These are phyloP conservation scores for Trichophyton equinum DNA, from an alignment of 2,329 filamentous ascomycete species.

Conservation along the genomic window DNA sequence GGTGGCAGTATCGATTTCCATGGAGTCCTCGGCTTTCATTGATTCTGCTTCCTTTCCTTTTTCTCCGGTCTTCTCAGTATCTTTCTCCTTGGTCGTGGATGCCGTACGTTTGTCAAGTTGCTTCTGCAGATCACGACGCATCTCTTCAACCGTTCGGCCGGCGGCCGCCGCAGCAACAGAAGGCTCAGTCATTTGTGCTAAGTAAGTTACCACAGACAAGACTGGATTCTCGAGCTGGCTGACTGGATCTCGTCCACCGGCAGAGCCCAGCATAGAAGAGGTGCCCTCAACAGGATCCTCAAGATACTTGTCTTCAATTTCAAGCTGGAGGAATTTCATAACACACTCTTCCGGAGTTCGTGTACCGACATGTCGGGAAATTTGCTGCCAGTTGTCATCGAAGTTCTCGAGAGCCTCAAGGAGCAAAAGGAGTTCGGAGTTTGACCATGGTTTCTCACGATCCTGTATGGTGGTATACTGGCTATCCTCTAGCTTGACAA, in stretches of 20 bases:
- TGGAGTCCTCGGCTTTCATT: conserved; percentile 45
- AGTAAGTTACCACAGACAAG: conserved; percentile 88
- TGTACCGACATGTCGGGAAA: conserved; percentile 83
- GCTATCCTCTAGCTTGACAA: conserved; percentile 81
- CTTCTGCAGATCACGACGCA: conserved; percentile 65
- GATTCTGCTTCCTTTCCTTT: conserved; percentile 35
- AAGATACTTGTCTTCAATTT: conserved; percentile 95
- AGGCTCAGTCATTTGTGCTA: conserved; percentile 82
- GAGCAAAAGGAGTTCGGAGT: conserved; percentile 76
- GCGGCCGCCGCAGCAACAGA: conserved; percentile 82
- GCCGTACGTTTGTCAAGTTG: conserved; percentile 56
- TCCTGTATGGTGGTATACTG: conserved; percentile 66
- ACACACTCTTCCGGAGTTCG: conserved; percentile 93
- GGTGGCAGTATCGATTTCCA: conserved; percentile 43
- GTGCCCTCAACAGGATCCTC: conserved; percentile 58
- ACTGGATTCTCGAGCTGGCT: conserved; percentile 91
- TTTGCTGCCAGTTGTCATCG: conserved; percentile 90
- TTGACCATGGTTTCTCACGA: conserved; percentile 78
- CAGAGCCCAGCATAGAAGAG: conserved; percentile 54
- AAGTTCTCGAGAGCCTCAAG: conserved; percentile 85
- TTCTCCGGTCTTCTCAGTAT: conserved; percentile 31
- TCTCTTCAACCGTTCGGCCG: conserved; percentile 72
- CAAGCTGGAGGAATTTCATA: conserved; percentile 86
- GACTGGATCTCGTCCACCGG: conserved; percentile 74
- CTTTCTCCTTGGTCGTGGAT: conserved; percentile 42